phyloP scores from a whole-genome alignment of 176 grass and related monocot genomes.

The Avena sativa region DNA sequence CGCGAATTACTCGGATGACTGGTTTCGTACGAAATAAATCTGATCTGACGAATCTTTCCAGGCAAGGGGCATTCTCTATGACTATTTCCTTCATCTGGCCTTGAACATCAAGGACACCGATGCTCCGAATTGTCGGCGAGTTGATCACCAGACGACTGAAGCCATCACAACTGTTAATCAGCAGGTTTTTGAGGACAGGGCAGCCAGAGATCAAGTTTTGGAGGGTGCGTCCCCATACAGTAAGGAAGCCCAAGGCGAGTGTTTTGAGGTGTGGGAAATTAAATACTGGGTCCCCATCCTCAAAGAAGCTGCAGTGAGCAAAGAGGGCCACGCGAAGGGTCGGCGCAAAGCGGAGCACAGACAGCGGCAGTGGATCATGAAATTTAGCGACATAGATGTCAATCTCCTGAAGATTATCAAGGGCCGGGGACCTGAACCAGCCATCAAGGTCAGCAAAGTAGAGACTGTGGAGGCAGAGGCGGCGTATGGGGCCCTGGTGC shows the following conservation, averaged over 20 bases:
- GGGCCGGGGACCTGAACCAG: background rate
- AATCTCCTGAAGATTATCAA: conserved; percentile 13
- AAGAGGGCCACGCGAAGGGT: background rate
- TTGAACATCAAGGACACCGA: background rate
- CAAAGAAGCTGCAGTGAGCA: background rate
- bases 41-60: background rate
- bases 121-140: background rate
- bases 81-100: background rate
- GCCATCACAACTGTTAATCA: background rate
- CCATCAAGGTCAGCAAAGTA: background rate
- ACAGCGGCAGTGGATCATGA: background rate
- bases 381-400: background rate
- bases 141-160: background rate
- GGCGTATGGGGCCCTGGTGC: conserved; percentile 5
- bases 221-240: background rate
- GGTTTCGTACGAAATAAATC: background rate
- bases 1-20: background rate
- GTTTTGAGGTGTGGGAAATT: background rate
- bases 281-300: background rate
- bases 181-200: background rate
- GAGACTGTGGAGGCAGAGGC: conserved; percentile 3
- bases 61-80: background rate
- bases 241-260: background rate
- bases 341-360: background rate
- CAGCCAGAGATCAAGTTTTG: background rate